Conservation (phyloP, 139 green algal species). For the Chlorella sp. region DNA sequence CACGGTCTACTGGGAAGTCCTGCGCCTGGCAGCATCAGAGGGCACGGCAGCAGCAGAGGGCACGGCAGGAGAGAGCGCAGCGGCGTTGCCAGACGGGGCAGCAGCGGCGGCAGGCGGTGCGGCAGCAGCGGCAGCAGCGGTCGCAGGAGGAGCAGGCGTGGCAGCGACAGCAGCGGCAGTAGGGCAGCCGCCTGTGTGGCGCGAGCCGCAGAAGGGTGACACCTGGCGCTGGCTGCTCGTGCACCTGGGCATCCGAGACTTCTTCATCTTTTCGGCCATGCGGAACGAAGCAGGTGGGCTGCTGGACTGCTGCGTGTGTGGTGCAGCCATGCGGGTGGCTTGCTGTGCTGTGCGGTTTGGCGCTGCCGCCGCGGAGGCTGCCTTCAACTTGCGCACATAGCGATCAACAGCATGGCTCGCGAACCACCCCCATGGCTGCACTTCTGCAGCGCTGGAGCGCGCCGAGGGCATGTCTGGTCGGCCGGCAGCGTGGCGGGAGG, state of each 20-base stretch:
- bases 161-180: conserved; percentile 6
- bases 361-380: too few species aligned
- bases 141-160: too few species aligned
- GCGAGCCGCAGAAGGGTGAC: conserved; percentile 4
- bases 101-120: not conserved
- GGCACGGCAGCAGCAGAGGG: not conserved
- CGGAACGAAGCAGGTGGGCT: conserved; percentile 55
- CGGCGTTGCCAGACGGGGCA: not conserved
- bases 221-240: conserved; percentile 56
- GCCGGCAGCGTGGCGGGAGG: conserved; percentile 33
- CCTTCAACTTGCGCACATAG: too few species aligned
- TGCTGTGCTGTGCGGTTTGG: too few species aligned
- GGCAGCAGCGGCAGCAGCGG: not conserved
- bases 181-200: not conserved
- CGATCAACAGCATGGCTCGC: too few species aligned
- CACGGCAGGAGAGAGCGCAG: not conserved
- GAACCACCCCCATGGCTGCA: not conserved
- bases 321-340: too few species aligned
- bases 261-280: conserved; percentile 68
- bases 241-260: conserved; percentile 73
- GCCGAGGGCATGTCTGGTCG: not conserved
- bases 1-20: conserved; percentile 51
- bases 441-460: conserved; percentile 31
- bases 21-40: not conserved
- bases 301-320: too few species aligned